Base-by-base conservation (phyloP, 345 rosid genomes). In the Laguncularia racemosa region DNA sequence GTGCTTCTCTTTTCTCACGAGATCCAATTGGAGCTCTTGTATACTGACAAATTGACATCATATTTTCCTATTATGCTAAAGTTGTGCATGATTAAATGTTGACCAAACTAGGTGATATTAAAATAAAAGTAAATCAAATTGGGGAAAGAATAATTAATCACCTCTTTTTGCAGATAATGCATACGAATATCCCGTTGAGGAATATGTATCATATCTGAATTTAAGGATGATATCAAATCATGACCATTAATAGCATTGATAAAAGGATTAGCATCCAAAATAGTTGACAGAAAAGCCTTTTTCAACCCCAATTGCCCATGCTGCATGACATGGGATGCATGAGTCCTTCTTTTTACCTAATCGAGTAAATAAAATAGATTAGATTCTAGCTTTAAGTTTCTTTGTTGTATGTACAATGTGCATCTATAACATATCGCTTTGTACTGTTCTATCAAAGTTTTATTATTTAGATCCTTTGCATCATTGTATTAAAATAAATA, bases 271-370 rank as follows among this genome's bases (percentile, higher is more conserved):
- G 58, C 18, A 50, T 88, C 86, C 55, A 84, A 57, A 53, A 78
- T 81, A 51, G 66, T 44, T 10, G 49, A 66, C 14, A 82, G 65
- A 28, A 66, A 44, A 18, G 73, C 78, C 3, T 60, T 40, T 6
- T 44, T 17, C 14, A 84, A 60, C 49, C 49, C 19, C 45, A 20
- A 14, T 50, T 73, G 44, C 59, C 95, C 95, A 48, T 74, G 82
- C 58, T 65, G 76, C 75, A 66, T 71, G 2, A 84, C 91, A 70
- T 87, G 88, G 63, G 95, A 87, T 19, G 13, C 17, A 14, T 28
- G 14, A 14, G n/a, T 73, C 67, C 95, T 77, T 53, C 78, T 78
- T 50, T 56, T 71, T n/a, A 76, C 72, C 84, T 75, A 44, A 9
- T 11, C 12, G 20, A 13, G 4, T 20, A 52, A 52, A 17, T 11